phyloP scores from a whole-genome alignment of 495 filamentous ascomycete genomes.

The Chaetomium tenue region DNA sequence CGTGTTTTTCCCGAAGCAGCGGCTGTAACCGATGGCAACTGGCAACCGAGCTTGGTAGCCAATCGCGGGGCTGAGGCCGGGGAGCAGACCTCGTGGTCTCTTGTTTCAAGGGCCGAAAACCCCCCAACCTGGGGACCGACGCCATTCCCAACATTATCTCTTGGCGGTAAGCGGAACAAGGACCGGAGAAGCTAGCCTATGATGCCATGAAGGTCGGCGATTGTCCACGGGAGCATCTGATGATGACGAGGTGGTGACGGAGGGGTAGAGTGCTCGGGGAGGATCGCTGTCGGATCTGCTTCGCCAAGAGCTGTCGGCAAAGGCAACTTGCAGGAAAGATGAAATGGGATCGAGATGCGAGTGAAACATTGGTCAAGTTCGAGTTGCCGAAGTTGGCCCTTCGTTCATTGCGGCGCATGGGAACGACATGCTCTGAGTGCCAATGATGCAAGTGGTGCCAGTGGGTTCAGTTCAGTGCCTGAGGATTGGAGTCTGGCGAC shows the following conservation, averaged over 20 bases:
- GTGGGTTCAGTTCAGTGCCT: not conserved
- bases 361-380: not conserved
- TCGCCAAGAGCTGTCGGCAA: constrained; percentile 8
- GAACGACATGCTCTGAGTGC: not conserved
- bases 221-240: not conserved
- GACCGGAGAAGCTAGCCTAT: not conserved
- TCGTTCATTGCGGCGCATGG: not conserved
- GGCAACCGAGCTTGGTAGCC: constrained; percentile 9
- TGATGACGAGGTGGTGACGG: constrained; percentile 4
- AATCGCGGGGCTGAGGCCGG: not conserved
- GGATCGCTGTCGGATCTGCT: constrained; percentile 4
- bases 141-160: not conserved
- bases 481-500: too few species aligned
- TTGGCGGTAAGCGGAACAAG: not conserved
- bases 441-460: not conserved
- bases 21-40: constrained; percentile 3
- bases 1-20: not conserved
- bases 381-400: not conserved
- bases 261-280: not conserved
- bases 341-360: not conserved
- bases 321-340: constrained; percentile 1
- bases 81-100: constrained; percentile 5
- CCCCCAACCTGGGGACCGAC: not conserved
- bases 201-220: constrained; percentile 6
- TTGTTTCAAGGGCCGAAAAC: constrained; percentile 10